phyloP scores from a whole-genome alignment of 148 eudicot species.

The Cornus kousa region DNA sequence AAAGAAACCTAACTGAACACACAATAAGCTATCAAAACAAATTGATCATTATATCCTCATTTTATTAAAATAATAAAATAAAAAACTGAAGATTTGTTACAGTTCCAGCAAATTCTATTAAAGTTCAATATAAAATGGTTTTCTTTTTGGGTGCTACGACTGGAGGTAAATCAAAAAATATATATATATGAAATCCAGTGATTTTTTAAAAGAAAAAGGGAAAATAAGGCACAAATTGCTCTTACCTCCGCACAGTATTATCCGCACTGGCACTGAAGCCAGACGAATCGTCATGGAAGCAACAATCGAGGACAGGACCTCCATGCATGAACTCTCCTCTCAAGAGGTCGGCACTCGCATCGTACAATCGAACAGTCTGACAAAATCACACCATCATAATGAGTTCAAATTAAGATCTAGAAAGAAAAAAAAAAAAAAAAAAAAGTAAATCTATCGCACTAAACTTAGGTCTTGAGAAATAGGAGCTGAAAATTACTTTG shows the following conservation, averaged over 20 bases:
- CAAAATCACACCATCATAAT: not conserved
- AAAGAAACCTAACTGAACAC: too few species aligned
- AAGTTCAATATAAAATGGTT: too few species aligned
- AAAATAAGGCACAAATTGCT: not conserved
- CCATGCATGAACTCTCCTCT: conserved; percentile 90
- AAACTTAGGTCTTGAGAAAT: not conserved
- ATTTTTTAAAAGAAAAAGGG: too few species aligned
- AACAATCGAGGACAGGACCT: conserved; percentile 86
- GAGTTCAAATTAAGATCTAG: not conserved
- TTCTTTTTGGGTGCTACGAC: too few species aligned
- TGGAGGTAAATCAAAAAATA: too few species aligned
- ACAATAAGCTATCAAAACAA: too few species aligned
- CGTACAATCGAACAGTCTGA: conserved; percentile 86
- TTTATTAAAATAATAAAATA: too few species aligned
- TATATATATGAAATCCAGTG: too few species aligned
- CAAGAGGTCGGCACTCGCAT: conserved; percentile 75
- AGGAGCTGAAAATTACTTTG: conserved; percentile 32
- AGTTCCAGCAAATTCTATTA: too few species aligned
- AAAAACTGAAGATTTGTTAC: not conserved
- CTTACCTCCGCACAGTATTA: conserved; percentile 73
- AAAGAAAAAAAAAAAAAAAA: not conserved
- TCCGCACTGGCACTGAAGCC: conserved; percentile 85
- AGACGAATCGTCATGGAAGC: conserved; percentile 92
- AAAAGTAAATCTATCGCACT: not conserved
- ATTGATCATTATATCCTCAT: too few species aligned